Base-by-base conservation (phyloP, 2,329 filamentous ascomycete genomes). In the Cladosporium halotolerans region DNA sequence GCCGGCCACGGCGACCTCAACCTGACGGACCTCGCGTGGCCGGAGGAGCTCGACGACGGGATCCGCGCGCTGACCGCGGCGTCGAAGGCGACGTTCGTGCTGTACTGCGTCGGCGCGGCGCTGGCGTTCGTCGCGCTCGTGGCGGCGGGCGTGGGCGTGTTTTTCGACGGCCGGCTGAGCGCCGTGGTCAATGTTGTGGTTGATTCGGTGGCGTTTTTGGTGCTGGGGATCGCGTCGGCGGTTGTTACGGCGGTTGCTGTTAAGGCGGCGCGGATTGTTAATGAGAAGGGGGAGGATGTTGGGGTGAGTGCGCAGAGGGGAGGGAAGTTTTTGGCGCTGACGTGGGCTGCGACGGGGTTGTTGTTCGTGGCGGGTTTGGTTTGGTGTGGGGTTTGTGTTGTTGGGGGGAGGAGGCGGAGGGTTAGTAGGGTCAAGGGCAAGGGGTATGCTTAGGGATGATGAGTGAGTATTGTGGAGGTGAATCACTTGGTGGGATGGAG, bases 171-270 rank as follows among this genome's bases (percentile, higher is more conserved):
- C 1, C 64, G 73, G 1, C 60, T 79, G 16, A 68, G 73, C n/a
- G 73, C 76, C 2, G 68, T 76, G 16, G 59, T 76, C 43, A 81
- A 82, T 60, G 69, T 79, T 45, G 59, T 74, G 6, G 60, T 82
- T 8, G 68, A 77, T 14, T 62, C 72, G 40, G 61, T 81, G n/a
- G 75, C 77, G 0, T 80, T 82, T 57, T 39, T 81, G 6, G 70
- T 82, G 10, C 77, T 86, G 62, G 86, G 86, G 3, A 83, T 84
- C 49, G 83, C 86, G 45, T 91, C 86, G 16, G 89, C 89, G 60
- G 85, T 91, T 19, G 80, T 83, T 23, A 86, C 80, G 0, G 84
- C 86, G 14, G 68, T 83, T 4, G 75, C 76, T 9, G 73, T 77
- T 52, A 80, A 82, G 65, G 79, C 75, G 3, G 67, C 73, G 2